Percentiles rank a stretch among this genome's conserved stretches.
phyloP scores from a whole-genome alignment of 176 grass and related monocot genomes.

The Aegilops umbellulata region DNA sequence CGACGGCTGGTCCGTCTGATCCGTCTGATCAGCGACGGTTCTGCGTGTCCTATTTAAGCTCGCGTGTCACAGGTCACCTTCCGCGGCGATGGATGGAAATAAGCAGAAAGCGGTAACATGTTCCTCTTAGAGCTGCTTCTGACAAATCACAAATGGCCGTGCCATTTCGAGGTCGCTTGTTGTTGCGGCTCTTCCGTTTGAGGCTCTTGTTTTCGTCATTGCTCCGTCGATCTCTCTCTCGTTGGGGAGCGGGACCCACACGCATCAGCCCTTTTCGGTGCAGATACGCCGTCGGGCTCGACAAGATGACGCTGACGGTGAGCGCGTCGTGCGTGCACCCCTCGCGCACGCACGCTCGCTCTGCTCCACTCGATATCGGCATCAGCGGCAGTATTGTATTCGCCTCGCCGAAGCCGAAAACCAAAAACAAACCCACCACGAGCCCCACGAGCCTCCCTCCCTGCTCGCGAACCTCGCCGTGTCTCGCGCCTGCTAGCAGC shows the following conservation, averaged over 20 bases:
- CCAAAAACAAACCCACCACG: too few species aligned
- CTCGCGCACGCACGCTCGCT: background rate
- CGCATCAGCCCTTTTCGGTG: background rate
- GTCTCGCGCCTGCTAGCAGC: background rate
- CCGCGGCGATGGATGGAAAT: too few species aligned
- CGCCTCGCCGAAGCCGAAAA: background rate
- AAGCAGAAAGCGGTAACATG: too few species aligned
- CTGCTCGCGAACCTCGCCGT: background rate
- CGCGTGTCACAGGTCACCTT: too few species aligned
- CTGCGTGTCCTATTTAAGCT: too few species aligned
- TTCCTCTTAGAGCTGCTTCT: too few species aligned
- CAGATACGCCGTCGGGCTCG: background rate
- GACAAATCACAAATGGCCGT: too few species aligned
- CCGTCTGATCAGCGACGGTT: too few species aligned
- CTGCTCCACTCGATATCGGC: background rate
- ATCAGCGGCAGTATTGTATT: background rate
- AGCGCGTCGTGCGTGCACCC: background rate
- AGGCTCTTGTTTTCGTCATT: background rate
- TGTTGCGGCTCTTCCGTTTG: accelerated
- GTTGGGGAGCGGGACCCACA: too few species aligned
- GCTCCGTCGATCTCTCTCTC: background rate
- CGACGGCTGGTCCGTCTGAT: too few species aligned
- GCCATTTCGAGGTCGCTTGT: accelerated
- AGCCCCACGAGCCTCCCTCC: background rate
- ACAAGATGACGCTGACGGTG: background rate